A percentile compares a stretch with the other conserved stretches of the same genome.
These are phyloP conservation scores for Rhizophagus sp. DNA, from an alignment of 192 early-diverging fungal genomes.

Conservation along the genomic window DNA sequence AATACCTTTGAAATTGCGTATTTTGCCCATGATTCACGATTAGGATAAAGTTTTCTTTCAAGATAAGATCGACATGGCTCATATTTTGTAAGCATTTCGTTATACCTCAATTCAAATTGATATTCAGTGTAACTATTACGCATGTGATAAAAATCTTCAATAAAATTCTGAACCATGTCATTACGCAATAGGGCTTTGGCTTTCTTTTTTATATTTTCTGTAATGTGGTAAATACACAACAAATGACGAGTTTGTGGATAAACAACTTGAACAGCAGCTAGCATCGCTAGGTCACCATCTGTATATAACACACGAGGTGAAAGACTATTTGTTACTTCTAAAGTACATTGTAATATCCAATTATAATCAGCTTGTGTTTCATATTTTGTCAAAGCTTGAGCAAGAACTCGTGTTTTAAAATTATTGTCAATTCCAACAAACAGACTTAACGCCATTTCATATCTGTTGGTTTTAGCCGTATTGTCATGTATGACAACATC, in stretches of 20 bases:
- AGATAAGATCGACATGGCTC: neutral
- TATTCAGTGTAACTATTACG: neutral
- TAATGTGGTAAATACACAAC: neutral
- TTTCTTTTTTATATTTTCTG: neutral
- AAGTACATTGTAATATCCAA: conserved; percentile 26
- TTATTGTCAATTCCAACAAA: conserved; percentile 29
- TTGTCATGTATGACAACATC: no score
- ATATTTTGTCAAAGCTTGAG: conserved; percentile 17
- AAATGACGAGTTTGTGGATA: neutral
- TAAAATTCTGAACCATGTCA: neutral
- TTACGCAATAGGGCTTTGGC: neutral
- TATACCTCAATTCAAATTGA: neutral
- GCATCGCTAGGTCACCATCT: neutral
- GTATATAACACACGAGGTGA: neutral
- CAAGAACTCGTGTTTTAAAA: conserved; percentile 1
- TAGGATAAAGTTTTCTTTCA: neutral
- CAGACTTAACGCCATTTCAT: no score
- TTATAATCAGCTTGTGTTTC: conserved; percentile 19
- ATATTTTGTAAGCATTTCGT: neutral
- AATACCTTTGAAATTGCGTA: neutral
- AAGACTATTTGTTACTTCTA: conserved; percentile 27
- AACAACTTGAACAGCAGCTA: neutral
- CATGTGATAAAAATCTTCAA: neutral
- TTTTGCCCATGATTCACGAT: neutral
- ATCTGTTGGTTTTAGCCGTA: no score